Conservation (phyloP, 2,329 filamentous ascomycete species). For the Penicillium digitatum region DNA sequence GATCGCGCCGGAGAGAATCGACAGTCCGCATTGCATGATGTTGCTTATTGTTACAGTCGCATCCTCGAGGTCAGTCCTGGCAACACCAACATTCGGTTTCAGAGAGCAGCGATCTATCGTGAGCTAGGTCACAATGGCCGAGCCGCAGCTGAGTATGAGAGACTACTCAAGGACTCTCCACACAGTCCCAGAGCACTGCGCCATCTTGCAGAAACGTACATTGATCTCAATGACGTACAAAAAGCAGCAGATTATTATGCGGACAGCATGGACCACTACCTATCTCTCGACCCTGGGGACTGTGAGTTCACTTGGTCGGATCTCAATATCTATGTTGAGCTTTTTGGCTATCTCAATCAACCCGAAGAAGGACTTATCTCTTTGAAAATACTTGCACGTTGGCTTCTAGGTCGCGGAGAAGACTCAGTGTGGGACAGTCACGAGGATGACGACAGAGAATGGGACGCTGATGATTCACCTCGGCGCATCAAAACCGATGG, state of each 20-base stretch:
- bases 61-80: constrained; percentile 52
- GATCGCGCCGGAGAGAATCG: constrained; percentile 47
- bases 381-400: constrained; percentile 70
- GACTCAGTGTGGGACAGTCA: constrained; percentile 75
- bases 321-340: constrained; percentile 77
- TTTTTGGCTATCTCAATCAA: constrained; percentile 63
- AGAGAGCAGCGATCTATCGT: constrained; percentile 54
- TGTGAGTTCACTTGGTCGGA: constrained; percentile 68
- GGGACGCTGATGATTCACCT: constrained; percentile 68
- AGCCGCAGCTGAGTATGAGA: constrained; percentile 51
- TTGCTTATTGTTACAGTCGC: constrained; percentile 52
- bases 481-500: constrained; percentile 60
- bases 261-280: constrained; percentile 49
- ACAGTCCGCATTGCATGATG: constrained; percentile 44
- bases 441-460: constrained; percentile 77
- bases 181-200: constrained; percentile 54
- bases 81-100: constrained; percentile 52
- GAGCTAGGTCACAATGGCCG: constrained; percentile 47
- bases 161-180: constrained; percentile 52
- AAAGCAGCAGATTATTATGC: constrained; percentile 52
- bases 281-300: constrained; percentile 43
- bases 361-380: constrained; percentile 64
- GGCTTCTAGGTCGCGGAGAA: constrained; percentile 70
- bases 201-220: constrained; percentile 55
- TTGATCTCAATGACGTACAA: constrained; percentile 48